Conservation (phyloP, 306 rosid species). For the Luffa acutangula region DNA sequence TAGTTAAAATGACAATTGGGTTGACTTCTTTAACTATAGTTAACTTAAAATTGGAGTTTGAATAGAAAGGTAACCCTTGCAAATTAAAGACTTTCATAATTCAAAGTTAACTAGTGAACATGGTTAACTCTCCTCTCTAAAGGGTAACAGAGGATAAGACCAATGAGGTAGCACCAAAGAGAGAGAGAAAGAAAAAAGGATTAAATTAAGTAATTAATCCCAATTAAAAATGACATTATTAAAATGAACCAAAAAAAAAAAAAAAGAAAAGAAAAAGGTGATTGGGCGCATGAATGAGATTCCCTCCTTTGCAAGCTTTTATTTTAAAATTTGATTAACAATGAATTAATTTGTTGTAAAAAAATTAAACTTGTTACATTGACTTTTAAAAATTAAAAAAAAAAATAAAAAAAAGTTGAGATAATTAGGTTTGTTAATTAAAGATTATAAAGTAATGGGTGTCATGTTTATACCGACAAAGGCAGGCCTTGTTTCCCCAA, state of each 20-base stretch:
- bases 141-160: not conserved
- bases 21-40: not conserved
- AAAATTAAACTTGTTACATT: not conserved
- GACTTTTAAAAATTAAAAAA: not conserved
- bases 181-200: not conserved
- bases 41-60: not conserved
- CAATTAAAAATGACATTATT: not conserved
- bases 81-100: not conserved
- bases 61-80: not conserved
- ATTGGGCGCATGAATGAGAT: conserved; percentile 4
- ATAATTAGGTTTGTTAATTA: not conserved
- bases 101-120: not conserved
- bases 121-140: not conserved
- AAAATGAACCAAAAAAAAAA: not conserved
- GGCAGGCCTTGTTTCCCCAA: conserved; percentile 8
- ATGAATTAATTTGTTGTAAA: not conserved
- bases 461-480: conserved; percentile 12
- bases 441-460: conserved; percentile 1
- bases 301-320: not conserved
- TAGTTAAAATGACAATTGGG: not conserved
- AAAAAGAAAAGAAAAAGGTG: not conserved
- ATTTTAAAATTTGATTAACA: not conserved
- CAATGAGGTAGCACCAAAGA: not conserved
- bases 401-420: not conserved
- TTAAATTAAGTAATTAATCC: not conserved